phyloP scores from a whole-genome alignment of 225 moss, liverwort and hornwort species.

The Takakia lepidozioides region DNA sequence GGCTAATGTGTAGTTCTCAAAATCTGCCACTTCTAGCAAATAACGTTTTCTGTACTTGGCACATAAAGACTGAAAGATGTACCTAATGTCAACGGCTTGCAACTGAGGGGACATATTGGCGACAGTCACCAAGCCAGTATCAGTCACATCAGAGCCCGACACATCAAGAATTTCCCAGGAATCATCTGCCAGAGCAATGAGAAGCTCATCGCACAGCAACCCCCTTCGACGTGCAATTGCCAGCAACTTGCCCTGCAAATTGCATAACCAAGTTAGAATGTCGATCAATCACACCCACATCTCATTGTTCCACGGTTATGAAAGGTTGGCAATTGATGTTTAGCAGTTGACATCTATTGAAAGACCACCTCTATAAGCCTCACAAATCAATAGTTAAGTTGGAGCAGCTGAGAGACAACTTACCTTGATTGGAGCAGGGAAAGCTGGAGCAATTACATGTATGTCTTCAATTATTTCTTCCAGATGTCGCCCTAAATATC shows the following conservation, averaged over 20 bases:
- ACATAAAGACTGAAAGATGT: too few relatives aligned
- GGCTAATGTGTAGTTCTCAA: too few relatives aligned
- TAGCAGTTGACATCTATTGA: neutral
- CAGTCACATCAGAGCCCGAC: constrained; percentile 80
- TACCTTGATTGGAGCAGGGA: constrained; percentile 78
- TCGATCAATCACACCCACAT: neutral
- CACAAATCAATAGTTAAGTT: too few relatives aligned
- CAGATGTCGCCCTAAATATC: constrained; percentile 68
- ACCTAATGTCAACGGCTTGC: constrained; percentile 90
- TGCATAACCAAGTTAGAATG: neutral
- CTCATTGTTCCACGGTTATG: neutral
- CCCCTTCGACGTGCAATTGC: constrained; percentile 83
- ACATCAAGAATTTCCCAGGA: constrained; percentile 91
- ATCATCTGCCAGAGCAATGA: constrained; percentile 77
- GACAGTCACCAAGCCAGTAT: constrained; percentile 53
- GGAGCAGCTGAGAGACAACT: too few relatives aligned
- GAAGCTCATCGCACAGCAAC: constrained; percentile 66
- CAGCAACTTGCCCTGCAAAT: constrained; percentile 61
- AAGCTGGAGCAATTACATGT: constrained; percentile 61
- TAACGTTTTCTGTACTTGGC: too few relatives aligned
- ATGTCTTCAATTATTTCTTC: constrained; percentile 82
- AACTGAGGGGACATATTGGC: constrained; percentile 56
- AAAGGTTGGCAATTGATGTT: neutral
- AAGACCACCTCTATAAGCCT: too few relatives aligned
- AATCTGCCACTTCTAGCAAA: too few relatives aligned